Percentiles rank a stretch among this genome's conserved stretches.
Conservation (phyloP, 139 green algal genomes). For the Chlamydomonas incerta region DNA sequence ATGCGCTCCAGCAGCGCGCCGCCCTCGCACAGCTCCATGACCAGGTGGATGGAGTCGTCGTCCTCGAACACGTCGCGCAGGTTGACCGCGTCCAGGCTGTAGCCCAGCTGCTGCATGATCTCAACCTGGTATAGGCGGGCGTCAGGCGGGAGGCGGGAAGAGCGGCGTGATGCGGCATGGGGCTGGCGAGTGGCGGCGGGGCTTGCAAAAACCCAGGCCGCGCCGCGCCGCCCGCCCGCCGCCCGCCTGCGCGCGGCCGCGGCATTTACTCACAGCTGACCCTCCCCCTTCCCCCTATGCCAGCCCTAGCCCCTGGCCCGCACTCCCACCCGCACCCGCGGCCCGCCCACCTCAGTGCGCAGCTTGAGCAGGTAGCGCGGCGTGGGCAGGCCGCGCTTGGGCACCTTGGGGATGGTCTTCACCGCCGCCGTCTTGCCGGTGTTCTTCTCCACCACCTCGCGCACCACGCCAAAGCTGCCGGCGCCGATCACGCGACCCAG, state of each 20-base stretch:
- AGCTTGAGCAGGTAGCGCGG: conserved; percentile 95
- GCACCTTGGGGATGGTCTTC: conserved; percentile 90
- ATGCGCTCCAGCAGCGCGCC: conserved; percentile 76
- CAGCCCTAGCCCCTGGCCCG: no score
- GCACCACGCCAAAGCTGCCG: conserved; percentile 91
- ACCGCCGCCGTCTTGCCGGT: conserved; percentile 75
- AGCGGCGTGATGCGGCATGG: no score
- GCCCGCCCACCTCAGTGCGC: conserved; percentile 72
- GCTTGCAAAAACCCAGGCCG: no score
- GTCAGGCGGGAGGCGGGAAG: no score
- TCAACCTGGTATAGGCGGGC: no score
- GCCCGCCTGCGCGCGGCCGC: no score
- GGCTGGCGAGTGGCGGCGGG: no score
- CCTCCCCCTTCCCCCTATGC: no score
- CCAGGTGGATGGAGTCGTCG: conserved; percentile 85
- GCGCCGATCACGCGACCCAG: conserved; percentile 86
- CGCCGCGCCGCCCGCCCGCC: no score
- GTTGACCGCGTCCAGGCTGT: conserved; percentile 85
- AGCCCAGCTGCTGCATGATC: conserved; percentile 92
- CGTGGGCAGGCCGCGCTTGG: conserved; percentile 79
- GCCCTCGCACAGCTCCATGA: conserved; percentile 94
- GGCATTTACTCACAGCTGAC: no score
- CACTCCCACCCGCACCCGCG: background rate
- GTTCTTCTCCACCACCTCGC: conserved; percentile 73
- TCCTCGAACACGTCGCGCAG: conserved; percentile 81